These are phyloP conservation scores for Obelidium mucronatum DNA, from an alignment of 192 early-diverging fungal species.

Conservation along the genomic window DNA sequence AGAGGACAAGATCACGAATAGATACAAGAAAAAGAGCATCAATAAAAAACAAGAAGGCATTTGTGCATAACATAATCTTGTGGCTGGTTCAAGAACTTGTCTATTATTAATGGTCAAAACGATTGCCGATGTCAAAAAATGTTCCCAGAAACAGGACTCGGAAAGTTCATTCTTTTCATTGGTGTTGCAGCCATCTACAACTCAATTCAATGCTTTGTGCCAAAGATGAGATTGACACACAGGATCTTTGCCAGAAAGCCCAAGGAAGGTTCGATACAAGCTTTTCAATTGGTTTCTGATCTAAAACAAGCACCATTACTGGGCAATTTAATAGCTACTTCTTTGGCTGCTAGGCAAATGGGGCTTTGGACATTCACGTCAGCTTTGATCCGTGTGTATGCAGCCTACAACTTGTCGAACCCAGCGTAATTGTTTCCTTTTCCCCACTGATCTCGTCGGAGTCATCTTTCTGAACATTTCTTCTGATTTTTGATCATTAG, in stretches of 20 bases:
- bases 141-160: constrained; percentile 44
- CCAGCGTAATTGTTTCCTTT: constrained; percentile 63
- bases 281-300: too few species aligned
- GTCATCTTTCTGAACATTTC: too few species aligned
- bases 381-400: constrained; percentile 82
- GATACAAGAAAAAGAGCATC: too few species aligned
- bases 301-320: constrained; percentile 13
- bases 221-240: constrained; percentile 73
- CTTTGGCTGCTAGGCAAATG: constrained; percentile 82
- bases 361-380: constrained; percentile 89
- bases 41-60: too few species aligned
- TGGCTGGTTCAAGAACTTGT: too few species aligned
- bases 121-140: not conserved
- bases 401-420: constrained; percentile 83
- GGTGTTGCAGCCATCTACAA: constrained; percentile 84
- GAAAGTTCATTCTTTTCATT: constrained; percentile 78
- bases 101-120: too few species aligned
- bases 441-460: too few species aligned
- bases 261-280: constrained; percentile 61
- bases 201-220: constrained; percentile 82
- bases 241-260: constrained; percentile 76
- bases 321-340: constrained; percentile 80
- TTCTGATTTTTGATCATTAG: too few species aligned
- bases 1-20: too few species aligned
- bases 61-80: too few species aligned